These are phyloP conservation scores for Cymbidium sinense DNA, from an alignment of 106 monocot species.

Conservation along the genomic window DNA sequence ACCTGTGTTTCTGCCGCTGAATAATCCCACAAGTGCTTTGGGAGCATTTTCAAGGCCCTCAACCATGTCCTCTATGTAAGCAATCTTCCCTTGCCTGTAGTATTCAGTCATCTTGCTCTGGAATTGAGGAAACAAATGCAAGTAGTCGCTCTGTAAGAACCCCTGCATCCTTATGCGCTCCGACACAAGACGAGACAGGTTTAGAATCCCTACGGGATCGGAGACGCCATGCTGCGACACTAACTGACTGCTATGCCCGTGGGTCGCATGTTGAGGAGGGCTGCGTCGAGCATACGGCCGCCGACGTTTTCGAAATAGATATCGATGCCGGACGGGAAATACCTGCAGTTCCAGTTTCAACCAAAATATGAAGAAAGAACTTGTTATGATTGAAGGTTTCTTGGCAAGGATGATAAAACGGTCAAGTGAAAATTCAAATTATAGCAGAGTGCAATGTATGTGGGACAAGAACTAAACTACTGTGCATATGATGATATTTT, in stretches of 20 bases:
- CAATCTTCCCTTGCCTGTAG: slow-evolving; percentile 56
- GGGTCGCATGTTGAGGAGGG: slow-evolving; percentile 58
- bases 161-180: slow-evolving; percentile 55
- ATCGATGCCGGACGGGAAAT: slow-evolving; percentile 72
- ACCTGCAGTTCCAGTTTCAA: slow-evolving; percentile 25
- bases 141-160: slow-evolving; percentile 51
- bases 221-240: slow-evolving; percentile 42
- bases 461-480: too few relatives aligned
- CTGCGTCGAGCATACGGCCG: slow-evolving; percentile 66
- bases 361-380: not conserved
- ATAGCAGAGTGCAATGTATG: too few relatives aligned
- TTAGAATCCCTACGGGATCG: slow-evolving; percentile 32
- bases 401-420: not conserved
- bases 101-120: slow-evolving; percentile 12
- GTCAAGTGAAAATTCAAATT: not conserved
- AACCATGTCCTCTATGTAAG: slow-evolving; percentile 54
- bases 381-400: not conserved
- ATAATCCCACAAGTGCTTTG: slow-evolving; percentile 57
- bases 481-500: too few relatives aligned
- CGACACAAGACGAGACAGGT: slow-evolving; percentile 28
- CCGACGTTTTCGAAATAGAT: slow-evolving; percentile 93
- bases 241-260: slow-evolving; percentile 69
- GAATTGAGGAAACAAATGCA: slow-evolving; percentile 50
- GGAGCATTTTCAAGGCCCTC: slow-evolving; percentile 69
- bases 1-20: slow-evolving; percentile 65